These are phyloP conservation scores for Parachaetomium inaequale DNA, from an alignment of 495 filamentous ascomycete genomes.

Conservation along the genomic window DNA sequence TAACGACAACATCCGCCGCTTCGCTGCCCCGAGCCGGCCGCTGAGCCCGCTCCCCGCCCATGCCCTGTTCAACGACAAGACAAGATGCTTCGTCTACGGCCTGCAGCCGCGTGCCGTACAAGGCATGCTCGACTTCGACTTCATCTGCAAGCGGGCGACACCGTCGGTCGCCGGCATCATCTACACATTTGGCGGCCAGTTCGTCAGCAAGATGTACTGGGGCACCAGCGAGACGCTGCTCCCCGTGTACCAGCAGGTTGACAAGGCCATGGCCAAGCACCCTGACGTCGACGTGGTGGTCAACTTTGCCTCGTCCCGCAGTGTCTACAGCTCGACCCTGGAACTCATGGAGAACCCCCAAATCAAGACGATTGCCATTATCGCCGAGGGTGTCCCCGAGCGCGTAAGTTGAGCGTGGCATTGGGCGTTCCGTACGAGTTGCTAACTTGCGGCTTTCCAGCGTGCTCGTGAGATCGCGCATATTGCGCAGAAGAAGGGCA, in stretches of 20 bases:
- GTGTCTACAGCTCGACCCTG: conserved; percentile 96
- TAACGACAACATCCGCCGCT: conserved; percentile 98
- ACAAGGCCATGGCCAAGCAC: conserved; percentile 96
- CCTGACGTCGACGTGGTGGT: conserved; percentile 94
- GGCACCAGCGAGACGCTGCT: conserved; percentile 98
- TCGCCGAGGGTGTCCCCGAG: conserved; percentile 98
- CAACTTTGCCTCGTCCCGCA: conserved; percentile 98
- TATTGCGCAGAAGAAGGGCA: conserved; percentile 93
- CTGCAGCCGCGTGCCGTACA: conserved; percentile 97
- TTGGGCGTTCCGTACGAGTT: background rate
- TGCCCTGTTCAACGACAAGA: conserved; percentile 97
- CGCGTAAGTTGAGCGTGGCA: conserved; percentile 57
- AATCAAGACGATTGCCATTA: conserved; percentile 97
- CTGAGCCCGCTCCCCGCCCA: conserved; percentile 79
- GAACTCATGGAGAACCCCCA: conserved; percentile 97
- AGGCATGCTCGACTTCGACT: conserved; percentile 99
- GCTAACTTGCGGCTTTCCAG: conserved; percentile 36
- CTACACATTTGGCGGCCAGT: conserved; percentile 99
- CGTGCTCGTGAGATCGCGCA: conserved; percentile 96
- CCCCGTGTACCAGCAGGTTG: conserved; percentile 92
- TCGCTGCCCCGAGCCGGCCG: conserved; percentile 86
- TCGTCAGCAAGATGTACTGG: conserved; percentile 99
- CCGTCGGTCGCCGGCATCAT: conserved; percentile 99
- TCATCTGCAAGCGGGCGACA: conserved; percentile 97
- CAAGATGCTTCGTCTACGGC: conserved; percentile 99